Conservation (phyloP, 192 early-diverging fungal species). For the Chytriomyces sp. region DNA sequence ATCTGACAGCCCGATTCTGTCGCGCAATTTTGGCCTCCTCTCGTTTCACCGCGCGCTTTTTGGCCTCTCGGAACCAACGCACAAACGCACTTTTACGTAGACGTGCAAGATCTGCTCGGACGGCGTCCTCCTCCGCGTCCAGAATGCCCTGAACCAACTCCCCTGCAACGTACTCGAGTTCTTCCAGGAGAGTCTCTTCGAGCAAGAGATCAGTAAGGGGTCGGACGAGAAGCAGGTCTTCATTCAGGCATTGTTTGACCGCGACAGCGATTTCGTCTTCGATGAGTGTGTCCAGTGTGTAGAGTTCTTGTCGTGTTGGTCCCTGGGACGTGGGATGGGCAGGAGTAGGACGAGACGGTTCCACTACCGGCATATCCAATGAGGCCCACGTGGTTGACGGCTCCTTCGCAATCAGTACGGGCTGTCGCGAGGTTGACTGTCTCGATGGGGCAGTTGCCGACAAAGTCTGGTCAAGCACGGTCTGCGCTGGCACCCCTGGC, state of each 20-base stretch:
- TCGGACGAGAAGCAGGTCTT: background rate
- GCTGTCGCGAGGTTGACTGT: no score
- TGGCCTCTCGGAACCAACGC: background rate
- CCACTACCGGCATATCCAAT: no score
- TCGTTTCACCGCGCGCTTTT: background rate
- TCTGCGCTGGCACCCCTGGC: no score
- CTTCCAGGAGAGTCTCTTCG: background rate
- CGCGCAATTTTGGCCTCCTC: background rate
- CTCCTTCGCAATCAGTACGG: no score
- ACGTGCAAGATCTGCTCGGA: background rate
- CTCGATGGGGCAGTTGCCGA: no score
- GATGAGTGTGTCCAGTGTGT: background rate
- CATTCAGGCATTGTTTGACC: background rate
- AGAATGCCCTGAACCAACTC: background rate
- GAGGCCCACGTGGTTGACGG: no score
- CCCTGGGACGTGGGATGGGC: no score
- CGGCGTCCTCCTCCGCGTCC: background rate
- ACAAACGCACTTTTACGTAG: background rate
- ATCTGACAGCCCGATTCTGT: slow-evolving; percentile 22
- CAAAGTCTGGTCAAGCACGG: no score
- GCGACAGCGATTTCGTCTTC: background rate
- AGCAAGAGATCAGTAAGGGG: background rate
- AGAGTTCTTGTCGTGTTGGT: background rate
- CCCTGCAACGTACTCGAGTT: background rate
- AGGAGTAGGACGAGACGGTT: no score